These are phyloP conservation scores for Euphorbia tirucalli DNA, from an alignment of 345 rosid species.

Conservation along the genomic window DNA sequence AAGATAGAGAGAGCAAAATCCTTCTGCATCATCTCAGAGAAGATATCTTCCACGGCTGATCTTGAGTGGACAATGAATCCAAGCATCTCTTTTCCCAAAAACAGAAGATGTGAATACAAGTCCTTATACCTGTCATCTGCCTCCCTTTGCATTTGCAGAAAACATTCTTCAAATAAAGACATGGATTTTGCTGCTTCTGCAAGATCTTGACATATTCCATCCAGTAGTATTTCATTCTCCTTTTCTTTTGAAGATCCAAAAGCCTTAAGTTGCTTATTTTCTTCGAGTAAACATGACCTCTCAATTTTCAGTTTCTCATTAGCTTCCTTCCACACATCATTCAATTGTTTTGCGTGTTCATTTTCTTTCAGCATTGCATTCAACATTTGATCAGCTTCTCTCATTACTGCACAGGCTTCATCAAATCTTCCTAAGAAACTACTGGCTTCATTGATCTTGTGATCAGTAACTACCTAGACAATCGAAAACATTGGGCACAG, in stretches of 20 bases:
- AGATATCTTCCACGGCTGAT: constrained; percentile 53
- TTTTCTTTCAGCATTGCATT: constrained; percentile 63
- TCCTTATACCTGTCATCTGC: no score
- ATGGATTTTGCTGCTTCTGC: constrained; percentile 47
- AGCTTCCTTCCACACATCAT: constrained; percentile 53
- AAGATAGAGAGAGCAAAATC: constrained; percentile 47
- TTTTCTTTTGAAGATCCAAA: constrained; percentile 44
- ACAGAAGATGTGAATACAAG: constrained; percentile 45
- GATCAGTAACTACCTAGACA: constrained; percentile 38
- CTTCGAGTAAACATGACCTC: constrained; percentile 45
- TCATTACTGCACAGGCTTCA: constrained; percentile 64
- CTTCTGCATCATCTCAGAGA: constrained; percentile 52
- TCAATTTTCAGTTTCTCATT: constrained; percentile 51
- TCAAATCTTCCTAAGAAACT: constrained; percentile 60
- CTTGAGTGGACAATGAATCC: constrained; percentile 40
- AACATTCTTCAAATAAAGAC: constrained; percentile 54
- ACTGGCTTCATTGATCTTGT: constrained; percentile 40
- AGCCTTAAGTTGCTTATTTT: constrained; percentile 58
- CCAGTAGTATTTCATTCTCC: constrained; percentile 51
- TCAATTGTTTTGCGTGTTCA: constrained; percentile 50
- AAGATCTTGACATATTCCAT: constrained; percentile 37
- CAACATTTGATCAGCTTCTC: constrained; percentile 69
- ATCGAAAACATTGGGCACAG: constrained; percentile 24
- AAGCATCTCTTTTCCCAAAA: constrained; percentile 47
- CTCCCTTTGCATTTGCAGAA: no score